These are phyloP conservation scores for Metschnikowia aberdeeniae DNA, from an alignment of 805 yeast species.

Conservation along the genomic window DNA sequence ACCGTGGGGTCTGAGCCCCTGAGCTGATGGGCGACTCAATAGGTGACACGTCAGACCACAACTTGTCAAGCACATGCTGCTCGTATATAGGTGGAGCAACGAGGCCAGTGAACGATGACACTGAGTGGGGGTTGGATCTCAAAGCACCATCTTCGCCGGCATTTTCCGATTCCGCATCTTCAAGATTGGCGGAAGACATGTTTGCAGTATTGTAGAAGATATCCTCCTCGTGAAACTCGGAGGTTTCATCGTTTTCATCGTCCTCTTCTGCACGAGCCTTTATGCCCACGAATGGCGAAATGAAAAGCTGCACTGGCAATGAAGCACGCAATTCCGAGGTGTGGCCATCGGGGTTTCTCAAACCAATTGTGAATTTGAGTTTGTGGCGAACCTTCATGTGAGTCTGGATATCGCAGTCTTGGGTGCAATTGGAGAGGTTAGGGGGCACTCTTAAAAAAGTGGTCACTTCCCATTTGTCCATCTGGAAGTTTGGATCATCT, in stretches of 20 bases:
- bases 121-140: slow-evolving; percentile 27
- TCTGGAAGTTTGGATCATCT: slow-evolving; percentile 42
- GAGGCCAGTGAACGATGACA: slow-evolving; percentile 35
- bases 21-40: slow-evolving; percentile 43
- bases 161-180: slow-evolving; percentile 10
- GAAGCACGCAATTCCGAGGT: slow-evolving; percentile 89
- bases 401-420: slow-evolving; percentile 72
- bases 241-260: slow-evolving; percentile 10
- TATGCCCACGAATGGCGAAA: slow-evolving; percentile 77
- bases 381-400: slow-evolving; percentile 85
- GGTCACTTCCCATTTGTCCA: slow-evolving; percentile 68
- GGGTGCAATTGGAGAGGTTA: slow-evolving; percentile 71
- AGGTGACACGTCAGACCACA: slow-evolving; percentile 66
- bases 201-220: slow-evolving; percentile 21
- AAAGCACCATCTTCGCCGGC: slow-evolving; percentile 7
- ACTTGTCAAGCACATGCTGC: slow-evolving; percentile 72
- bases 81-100: slow-evolving; percentile 87
- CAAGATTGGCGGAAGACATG: slow-evolving; percentile 8
- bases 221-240: slow-evolving; percentile 25
- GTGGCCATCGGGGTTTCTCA: slow-evolving; percentile 88
- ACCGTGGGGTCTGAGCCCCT: slow-evolving; percentile 38
- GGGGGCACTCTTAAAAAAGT: slow-evolving; percentile 64
- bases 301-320: slow-evolving; percentile 71
- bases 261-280: slow-evolving; percentile 41
- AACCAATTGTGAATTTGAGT: slow-evolving; percentile 71